Evolutionary conservation across 1,284 basidiomycete species (phyloP).

Genomic region (Trametes versicolor): DNA sequence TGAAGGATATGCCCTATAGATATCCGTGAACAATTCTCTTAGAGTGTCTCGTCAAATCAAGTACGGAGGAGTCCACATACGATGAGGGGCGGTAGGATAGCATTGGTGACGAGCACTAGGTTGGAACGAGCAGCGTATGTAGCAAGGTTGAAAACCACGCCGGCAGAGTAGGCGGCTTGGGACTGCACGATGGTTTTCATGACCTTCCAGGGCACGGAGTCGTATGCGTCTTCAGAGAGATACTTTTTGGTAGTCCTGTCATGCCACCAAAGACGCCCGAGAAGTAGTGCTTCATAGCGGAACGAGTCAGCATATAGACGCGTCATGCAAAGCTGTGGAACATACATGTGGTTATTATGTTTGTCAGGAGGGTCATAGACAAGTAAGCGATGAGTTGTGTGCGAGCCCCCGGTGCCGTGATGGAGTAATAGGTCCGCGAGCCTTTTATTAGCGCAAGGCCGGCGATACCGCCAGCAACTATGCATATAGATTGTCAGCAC

Average conservation of each 20-base stretch:
- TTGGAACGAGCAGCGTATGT: background rate
- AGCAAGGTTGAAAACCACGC: conserved; percentile 6
- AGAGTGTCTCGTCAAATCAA: too few relatives aligned
- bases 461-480: background rate
- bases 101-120: conserved; percentile 1
- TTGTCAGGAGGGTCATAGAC: background rate
- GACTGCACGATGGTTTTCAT: conserved; percentile 13
- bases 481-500: background rate
- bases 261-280: background rate
- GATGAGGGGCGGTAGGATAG: background rate
- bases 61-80: background rate
- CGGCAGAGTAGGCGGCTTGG: conserved; percentile 11
- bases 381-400: background rate
- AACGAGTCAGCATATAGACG: background rate
- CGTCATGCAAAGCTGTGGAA: background rate
- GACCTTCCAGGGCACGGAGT: background rate
- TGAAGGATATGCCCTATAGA: conserved; percentile 14
- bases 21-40: too few relatives aligned
- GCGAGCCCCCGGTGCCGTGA: background rate
- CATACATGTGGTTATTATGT: background rate
- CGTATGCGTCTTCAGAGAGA: background rate
- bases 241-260: background rate
- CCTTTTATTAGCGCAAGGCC: background rate
- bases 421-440: background rate
- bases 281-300: background rate